phyloP scores from a whole-genome alignment of 345 rosid genomes.

The Crucihimalaya himalaica region DNA sequence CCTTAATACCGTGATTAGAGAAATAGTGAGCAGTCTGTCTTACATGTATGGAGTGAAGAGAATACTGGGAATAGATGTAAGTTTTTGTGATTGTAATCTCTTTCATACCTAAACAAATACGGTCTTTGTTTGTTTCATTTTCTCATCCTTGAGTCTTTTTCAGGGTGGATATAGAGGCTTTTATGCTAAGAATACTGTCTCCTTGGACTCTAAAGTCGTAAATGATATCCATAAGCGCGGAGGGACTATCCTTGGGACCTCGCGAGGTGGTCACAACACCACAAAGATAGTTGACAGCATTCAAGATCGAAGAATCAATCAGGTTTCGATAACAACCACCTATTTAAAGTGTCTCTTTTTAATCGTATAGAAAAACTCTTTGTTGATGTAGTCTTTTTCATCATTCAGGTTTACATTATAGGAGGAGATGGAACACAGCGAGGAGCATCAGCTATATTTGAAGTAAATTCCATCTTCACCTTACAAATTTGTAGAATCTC shows the following conservation, averaged over 20 bases:
- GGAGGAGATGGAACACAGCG: conserved; percentile 89
- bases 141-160: conserved; percentile 17
- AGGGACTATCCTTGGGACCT: conserved; percentile 76
- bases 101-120: not conserved
- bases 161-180: conserved; percentile 90
- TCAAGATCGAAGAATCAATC: conserved; percentile 80
- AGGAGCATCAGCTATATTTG: conserved; percentile 69
- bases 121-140: conserved; percentile 1
- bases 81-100: conserved; percentile 23
- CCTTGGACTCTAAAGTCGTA: conserved; percentile 63
- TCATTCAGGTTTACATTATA: conserved; percentile 63
- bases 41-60: conserved; percentile 80
- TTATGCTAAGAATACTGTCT: conserved; percentile 66
- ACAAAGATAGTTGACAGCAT: conserved; percentile 79
- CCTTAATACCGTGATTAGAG: conserved; percentile 80
- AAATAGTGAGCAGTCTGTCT: conserved; percentile 65
- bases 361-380: not conserved
- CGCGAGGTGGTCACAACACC: conserved; percentile 83
- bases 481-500: not conserved
- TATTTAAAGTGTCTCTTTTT: not conserved
- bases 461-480: conserved; percentile 45
- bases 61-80: conserved; percentile 79
- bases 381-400: conserved; percentile 5
- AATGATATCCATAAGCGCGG: conserved; percentile 85
- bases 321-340: conserved; percentile 40